A percentile compares a stretch with the other conserved stretches of the same genome.
Conservation (phyloP, 345 rosid genomes). For the Turnera subulata region DNA sequence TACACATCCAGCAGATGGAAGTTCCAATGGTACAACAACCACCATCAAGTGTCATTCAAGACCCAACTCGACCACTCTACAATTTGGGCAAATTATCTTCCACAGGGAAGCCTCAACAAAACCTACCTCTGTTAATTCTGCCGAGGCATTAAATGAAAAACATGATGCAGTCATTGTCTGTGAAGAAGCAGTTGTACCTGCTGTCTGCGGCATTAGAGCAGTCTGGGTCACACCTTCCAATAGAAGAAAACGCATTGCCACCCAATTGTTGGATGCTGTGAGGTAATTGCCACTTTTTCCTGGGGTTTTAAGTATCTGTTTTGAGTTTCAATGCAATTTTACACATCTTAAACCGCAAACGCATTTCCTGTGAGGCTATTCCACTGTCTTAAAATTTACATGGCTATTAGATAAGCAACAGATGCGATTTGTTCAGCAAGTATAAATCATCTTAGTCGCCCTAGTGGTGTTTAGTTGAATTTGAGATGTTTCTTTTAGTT, state of each 20-base stretch:
- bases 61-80: conserved; percentile 40
- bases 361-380: no score
- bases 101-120: conserved; percentile 52
- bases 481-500: no score
- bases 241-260: conserved; percentile 75
- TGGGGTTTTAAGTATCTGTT: no score
- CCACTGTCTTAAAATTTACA: no score
- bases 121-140: conserved; percentile 15
- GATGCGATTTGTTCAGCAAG: neutral
- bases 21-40: conserved; percentile 2
- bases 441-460: no score
- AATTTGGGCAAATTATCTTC: conserved; percentile 56
- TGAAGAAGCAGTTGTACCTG: conserved; percentile 48
- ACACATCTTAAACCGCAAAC: no score
- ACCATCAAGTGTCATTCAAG: conserved; percentile 25
- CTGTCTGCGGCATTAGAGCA: conserved; percentile 78
- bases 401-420: no score
- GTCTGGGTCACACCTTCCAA: conserved; percentile 83
- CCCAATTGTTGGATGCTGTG: conserved; percentile 60
- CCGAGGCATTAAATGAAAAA: conserved; percentile 19
- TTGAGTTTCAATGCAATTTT: no score
- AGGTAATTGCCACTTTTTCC: conserved; percentile 44
- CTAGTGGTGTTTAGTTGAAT: no score
- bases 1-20: conserved; percentile 25
- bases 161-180: conserved; percentile 47